These are phyloP conservation scores for Vitis hybrid DNA, from an alignment of 177 flowering plant species.

Conservation along the genomic window DNA sequence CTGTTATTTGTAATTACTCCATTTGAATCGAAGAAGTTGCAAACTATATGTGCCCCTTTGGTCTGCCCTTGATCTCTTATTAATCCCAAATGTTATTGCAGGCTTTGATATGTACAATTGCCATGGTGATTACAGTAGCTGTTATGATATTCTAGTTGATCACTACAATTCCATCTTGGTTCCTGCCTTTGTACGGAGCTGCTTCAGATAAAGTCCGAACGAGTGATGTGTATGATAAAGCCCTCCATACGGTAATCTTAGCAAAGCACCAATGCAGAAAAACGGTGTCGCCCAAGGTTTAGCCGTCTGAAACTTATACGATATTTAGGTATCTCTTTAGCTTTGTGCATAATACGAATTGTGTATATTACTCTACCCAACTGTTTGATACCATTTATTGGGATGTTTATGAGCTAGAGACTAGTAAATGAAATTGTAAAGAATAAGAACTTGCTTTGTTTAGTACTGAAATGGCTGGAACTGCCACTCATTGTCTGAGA, in stretches of 20 bases:
- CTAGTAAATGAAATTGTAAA: too few relatives aligned
- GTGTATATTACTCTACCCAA: neutral
- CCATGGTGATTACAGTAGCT: constrained; percentile 20
- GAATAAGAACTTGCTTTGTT: too few relatives aligned
- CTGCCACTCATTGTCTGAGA: too few relatives aligned
- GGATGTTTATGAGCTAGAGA: neutral
- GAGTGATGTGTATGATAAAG: neutral
- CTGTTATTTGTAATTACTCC: too few relatives aligned
- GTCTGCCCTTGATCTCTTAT: neutral
- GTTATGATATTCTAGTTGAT: constrained; percentile 18
- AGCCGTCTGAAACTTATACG: neutral
- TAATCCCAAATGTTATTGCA: constrained; percentile 21
- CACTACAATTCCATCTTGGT: neutral
- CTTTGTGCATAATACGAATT: neutral
- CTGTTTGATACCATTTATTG: neutral
- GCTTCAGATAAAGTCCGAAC: neutral
- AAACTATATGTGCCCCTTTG: neutral
- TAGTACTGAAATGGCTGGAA: too few relatives aligned
- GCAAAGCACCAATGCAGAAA: neutral
- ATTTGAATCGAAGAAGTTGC: too few relatives aligned
- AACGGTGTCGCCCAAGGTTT: neutral
- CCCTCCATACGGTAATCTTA: neutral
- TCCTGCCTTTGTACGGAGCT: neutral
- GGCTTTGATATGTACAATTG: constrained; percentile 43
- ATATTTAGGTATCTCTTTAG: neutral